Evolutionary conservation across 2,329 filamentous ascomycete genomes (phyloP), one percentile per base, ranked within the genome.

Genomic region (Tolypocladium pustulatum): DNA sequence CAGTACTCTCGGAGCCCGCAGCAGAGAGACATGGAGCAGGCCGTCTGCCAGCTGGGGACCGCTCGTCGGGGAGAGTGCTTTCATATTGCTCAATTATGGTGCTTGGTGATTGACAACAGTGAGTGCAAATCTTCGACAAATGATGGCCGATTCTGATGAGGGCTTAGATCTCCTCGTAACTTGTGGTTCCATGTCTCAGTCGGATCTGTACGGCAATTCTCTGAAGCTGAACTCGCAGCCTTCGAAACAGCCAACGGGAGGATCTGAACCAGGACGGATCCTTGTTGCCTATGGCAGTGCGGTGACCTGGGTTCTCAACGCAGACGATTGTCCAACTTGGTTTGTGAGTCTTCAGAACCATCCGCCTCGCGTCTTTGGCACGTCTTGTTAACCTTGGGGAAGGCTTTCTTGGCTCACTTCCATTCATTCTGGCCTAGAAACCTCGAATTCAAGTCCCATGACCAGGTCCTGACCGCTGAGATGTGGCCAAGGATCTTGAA

Each of bases 71-170:
- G 69, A 1, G 64, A 73, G 22, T 80, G 76, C 57, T 80, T 78
- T 58, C 77, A 81, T 58, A 73, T 80, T 52, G 68, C 74, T 1
- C 78, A 81, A 61, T 58, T 79, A 12, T 81, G 78, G 78, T 76
- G 73, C 60, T 62, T 81, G 6, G 66, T 78, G 8, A 60, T 81
- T 1, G 74, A 75, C 46, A 73, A 78, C 52, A 71, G 76, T 78
- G 65, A 63, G 73, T 59, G 2, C 15, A 17, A 22, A n/a, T 9
- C 3, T 17, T 13, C 4, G 10, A 52, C 49, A 4, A 7, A 15
- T 7, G 2, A 1, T 32, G 10, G 49, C 6, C 5, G 32, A 25
- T 17, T 20, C 57, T 59, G 34, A 58, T 58, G 20, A 34, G 20
- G 37, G 34, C 63, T 63, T 63, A 68, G 70, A 63, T 9, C 63